Evolutionary conservation across 139 green algal genomes (phyloP), one percentile per base, ranked within the genome.

Genomic region (Coelastrella sp.): DNA sequence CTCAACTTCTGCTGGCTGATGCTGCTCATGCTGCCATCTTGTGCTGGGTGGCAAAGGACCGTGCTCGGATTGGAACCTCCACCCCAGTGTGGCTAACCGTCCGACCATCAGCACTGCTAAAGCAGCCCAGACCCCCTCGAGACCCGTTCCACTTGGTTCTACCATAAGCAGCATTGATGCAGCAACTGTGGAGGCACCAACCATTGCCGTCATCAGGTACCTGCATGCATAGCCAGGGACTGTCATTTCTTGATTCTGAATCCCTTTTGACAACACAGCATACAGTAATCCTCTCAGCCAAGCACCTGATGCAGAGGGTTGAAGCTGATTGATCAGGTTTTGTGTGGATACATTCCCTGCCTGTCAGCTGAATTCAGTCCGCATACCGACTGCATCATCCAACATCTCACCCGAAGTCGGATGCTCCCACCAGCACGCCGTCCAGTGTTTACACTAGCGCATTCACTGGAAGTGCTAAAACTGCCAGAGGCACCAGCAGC

Each of bases 381-480:
- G n/a, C n/a, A n/a, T n/a, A n/a, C n/a, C n/a, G n/a, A n/a, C n/a
- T n/a, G n/a, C n/a, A n/a, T n/a, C n/a, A n/a, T n/a, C n/a, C n/a
- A n/a, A 4, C 2, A 34, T 25, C 75, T 69, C 50, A 85, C 78
- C 63, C 60, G 23, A 95, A 96, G 85, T 96, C 93, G 0, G 43
- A 71, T 0, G 90, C 89, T 2, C 93, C 93, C 15, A 94, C 90
- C 34, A 97, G 75, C 25, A 96, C 59, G 40, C 94, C 94, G 78
- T 97, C 94, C 50, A 96, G 87, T 2, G 93, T 92, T 69, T 95
- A 97, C 6, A 93, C 92, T 0, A 92, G 62, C 0, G 91, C 90
- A 41, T 94, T 96, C n/a, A 82, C 48, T 0, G 93, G 93, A 85
- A 95, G 74, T 67, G 93, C 87, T 40, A 75, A 76, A 3, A 93